phyloP scores from a whole-genome alignment of 2,329 filamentous ascomycete species.

The Penicillium oxalicum region DNA sequence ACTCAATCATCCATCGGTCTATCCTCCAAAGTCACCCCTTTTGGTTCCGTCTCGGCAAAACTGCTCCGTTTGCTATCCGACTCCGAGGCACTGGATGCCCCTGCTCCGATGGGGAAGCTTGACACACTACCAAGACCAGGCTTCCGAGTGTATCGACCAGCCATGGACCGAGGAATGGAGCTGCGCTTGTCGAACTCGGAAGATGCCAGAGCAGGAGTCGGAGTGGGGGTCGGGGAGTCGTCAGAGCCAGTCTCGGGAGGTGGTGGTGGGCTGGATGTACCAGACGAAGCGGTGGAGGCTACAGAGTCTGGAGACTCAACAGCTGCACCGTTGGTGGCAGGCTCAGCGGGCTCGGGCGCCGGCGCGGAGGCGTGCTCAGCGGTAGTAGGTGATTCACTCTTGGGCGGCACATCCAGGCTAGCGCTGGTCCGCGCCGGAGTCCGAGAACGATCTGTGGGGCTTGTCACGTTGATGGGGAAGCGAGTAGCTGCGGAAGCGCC shows the following conservation, averaged over 20 bases:
- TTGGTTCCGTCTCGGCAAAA: conserved; percentile 35
- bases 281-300: conserved; percentile 22
- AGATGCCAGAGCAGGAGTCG: conserved; percentile 23
- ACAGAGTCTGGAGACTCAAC: conserved; percentile 27
- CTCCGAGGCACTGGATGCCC: conserved; percentile 13
- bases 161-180: conserved; percentile 52
- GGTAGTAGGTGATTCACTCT: conserved; percentile 42
- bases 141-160: conserved; percentile 45
- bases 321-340: conserved; percentile 40
- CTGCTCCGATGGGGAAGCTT: conserved; percentile 24
- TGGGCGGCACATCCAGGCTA: conserved; percentile 76
- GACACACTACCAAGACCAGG: conserved; percentile 43
- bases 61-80: conserved; percentile 32
- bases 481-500: conserved; percentile 66
- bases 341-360: conserved; percentile 24
- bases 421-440: conserved; percentile 49
- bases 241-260: conserved; percentile 27
- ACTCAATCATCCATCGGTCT: conserved; percentile 68
- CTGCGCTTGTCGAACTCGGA: conserved; percentile 55
- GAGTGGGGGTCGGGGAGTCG: conserved; percentile 31
- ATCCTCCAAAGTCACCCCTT: conserved; percentile 63
- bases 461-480: conserved; percentile 73
- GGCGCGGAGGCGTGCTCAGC: conserved; percentile 27
- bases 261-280: conserved; percentile 25
- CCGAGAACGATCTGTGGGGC: conserved; percentile 45